Conservation (phyloP, 768 basidiomycete genomes). For the Mycena belliarum region DNA sequence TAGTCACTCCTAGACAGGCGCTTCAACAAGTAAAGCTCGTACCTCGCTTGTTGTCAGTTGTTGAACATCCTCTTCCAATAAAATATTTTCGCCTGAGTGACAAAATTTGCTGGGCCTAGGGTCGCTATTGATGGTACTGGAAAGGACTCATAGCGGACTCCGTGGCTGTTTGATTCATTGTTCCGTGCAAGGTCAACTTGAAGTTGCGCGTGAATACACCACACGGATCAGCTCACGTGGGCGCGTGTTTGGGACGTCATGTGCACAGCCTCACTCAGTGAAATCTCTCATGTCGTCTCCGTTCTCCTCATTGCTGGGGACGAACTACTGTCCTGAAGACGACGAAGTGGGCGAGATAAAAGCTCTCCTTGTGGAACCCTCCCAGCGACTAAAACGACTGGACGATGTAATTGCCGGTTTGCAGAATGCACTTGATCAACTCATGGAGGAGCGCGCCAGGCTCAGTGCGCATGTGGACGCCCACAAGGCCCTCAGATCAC, state of each 20-base stretch:
- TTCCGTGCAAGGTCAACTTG: too few relatives aligned
- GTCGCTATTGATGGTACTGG: too few relatives aligned
- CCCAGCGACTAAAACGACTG: background rate
- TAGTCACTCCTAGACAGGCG: too few relatives aligned
- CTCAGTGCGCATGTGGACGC: background rate
- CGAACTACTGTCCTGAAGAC: conserved; percentile 11
- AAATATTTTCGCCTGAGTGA: too few relatives aligned
- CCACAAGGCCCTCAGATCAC: background rate
- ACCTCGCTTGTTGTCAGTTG: too few relatives aligned
- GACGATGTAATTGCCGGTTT: conserved; percentile 3
- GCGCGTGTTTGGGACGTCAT: background rate
- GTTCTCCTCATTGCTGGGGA: conserved; percentile 1
- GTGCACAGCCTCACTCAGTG: background rate
- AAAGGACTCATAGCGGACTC: too few relatives aligned
- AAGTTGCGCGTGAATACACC: too few relatives aligned
- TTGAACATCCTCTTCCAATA: too few relatives aligned
- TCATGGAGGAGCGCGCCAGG: background rate
- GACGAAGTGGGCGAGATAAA: conserved; percentile 1
- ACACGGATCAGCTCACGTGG: background rate
- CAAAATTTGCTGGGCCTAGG: too few relatives aligned
- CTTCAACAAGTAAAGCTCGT: too few relatives aligned
- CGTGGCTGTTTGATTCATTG: too few relatives aligned
- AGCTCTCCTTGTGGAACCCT: background rate
- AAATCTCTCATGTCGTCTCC: conserved; percentile 1
- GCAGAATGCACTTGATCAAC: background rate